Evolutionary conservation across 176 grass and related monocot genomes (phyloP).

Genomic region (Lolium perenne): DNA sequence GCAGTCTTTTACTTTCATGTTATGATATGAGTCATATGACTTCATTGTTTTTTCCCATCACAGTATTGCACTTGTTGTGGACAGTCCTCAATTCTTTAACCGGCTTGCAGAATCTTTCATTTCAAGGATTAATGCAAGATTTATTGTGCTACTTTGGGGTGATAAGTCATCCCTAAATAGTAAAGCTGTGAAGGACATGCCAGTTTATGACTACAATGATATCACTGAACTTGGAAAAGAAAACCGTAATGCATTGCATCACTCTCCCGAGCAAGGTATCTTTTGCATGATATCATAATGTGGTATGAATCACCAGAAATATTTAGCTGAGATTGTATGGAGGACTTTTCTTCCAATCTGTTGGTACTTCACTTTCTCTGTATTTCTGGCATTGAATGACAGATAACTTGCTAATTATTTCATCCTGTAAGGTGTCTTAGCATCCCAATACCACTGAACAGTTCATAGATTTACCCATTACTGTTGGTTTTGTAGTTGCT

Average conservation of each 20-base stretch:
- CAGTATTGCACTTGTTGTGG: conserved; percentile 91
- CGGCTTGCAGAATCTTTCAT: conserved; percentile 90
- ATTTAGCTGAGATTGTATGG: conserved; percentile 11
- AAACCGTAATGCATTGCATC: conserved; percentile 49
- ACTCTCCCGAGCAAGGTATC: conserved; percentile 68
- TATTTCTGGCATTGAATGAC: not conserved
- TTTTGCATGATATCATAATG: conserved; percentile 34
- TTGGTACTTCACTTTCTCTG: not conserved
- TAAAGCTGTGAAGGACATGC: conserved; percentile 60
- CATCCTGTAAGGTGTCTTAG: conserved; percentile 3
- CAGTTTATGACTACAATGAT: conserved; percentile 82
- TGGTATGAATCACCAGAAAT: conserved; percentile 13
- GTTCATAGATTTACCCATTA: conserved; percentile 1
- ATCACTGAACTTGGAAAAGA: conserved; percentile 68
- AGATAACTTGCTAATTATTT: conserved; percentile 7
- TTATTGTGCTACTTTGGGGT: conserved; percentile 93
- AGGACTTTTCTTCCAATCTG: not conserved
- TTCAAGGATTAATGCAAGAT: conserved; percentile 67
- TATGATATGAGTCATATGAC: conserved; percentile 49
- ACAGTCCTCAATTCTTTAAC: conserved; percentile 87
- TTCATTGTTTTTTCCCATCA: conserved; percentile 44
- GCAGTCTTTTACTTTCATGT: conserved; percentile 43
- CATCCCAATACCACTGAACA: conserved; percentile 21
- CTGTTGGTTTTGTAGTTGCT: not conserved
- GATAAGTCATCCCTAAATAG: conserved; percentile 70